These are phyloP conservation scores for Pichia insulana DNA, from an alignment of 805 yeast genomes.

Conservation along the genomic window DNA sequence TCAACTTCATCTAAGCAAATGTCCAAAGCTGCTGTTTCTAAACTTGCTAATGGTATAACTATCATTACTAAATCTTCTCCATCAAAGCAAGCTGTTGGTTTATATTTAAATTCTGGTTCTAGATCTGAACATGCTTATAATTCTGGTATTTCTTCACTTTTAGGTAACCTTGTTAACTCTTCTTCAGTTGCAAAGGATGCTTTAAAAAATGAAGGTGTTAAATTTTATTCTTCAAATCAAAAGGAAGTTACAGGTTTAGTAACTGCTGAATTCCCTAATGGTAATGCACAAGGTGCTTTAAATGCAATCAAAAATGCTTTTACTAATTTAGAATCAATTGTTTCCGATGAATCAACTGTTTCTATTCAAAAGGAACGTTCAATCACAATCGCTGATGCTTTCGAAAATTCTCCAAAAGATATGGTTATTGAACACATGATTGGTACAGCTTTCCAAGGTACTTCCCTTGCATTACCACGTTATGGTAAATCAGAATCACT, in stretches of 20 bases:
- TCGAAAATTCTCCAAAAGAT: conserved; percentile 49
- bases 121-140: conserved; percentile 72
- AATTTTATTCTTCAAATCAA: conserved; percentile 42
- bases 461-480: conserved; percentile 68
- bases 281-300: conserved; percentile 43
- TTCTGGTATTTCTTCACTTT: conserved; percentile 70
- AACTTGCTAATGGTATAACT: conserved; percentile 64
- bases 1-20: conserved; percentile 38
- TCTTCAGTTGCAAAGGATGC: conserved; percentile 27
- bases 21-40: conserved; percentile 59
- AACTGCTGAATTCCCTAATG: conserved; percentile 54
- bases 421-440: conserved; percentile 68
- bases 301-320: conserved; percentile 39
- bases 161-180: conserved; percentile 40
- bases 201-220: conserved; percentile 43
- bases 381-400: conserved; percentile 38
- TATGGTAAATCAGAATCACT: conserved; percentile 67
- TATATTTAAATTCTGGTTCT: conserved; percentile 70
- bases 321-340: conserved; percentile 27
- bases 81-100: conserved; percentile 52
- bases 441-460: conserved; percentile 81
- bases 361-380: conserved; percentile 32
- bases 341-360: conserved; percentile 36
- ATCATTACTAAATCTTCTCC: conserved; percentile 56
- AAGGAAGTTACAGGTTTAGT: conserved; percentile 60